Evolutionary conservation across 2,329 filamentous ascomycete genomes (phyloP).

Genomic region (Ascosphaera aggregata): DNA sequence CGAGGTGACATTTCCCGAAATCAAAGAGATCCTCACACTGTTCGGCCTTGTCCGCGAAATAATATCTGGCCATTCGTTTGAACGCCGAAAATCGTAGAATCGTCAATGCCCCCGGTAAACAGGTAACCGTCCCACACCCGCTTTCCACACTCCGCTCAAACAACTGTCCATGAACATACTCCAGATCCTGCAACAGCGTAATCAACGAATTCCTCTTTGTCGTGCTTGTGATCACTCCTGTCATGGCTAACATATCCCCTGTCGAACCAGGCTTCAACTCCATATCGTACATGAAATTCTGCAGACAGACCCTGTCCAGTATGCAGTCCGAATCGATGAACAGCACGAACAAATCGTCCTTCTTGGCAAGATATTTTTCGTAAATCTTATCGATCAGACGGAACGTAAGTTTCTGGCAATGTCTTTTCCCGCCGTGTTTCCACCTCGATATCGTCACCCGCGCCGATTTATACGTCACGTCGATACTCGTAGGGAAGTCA

Average conservation of each 20-base stretch:
- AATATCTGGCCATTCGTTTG: slow-evolving; percentile 90
- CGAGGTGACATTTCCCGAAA: slow-evolving; percentile 83
- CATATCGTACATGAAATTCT: slow-evolving; percentile 99
- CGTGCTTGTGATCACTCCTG: slow-evolving; percentile 86
- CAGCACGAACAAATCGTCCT: slow-evolving; percentile 83
- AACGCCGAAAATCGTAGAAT: slow-evolving; percentile 94
- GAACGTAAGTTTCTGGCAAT: slow-evolving; percentile 85
- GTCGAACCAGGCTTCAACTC: slow-evolving; percentile 83
- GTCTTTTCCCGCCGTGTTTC: slow-evolving; percentile 75
- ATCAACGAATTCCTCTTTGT: slow-evolving; percentile 73
- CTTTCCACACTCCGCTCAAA: slow-evolving; percentile 94
- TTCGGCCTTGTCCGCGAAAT: slow-evolving; percentile 92
- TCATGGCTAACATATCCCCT: slow-evolving; percentile 91
- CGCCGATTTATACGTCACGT: slow-evolving; percentile 60
- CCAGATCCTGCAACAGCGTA: slow-evolving; percentile 89
- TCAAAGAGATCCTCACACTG: slow-evolving; percentile 92
- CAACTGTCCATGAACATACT: slow-evolving; percentile 90
- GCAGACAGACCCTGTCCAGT: slow-evolving; percentile 69
- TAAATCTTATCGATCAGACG: slow-evolving; percentile 87
- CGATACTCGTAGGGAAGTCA: slow-evolving; percentile 70
- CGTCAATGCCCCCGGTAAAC: slow-evolving; percentile 80
- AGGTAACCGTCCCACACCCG: slow-evolving; percentile 81
- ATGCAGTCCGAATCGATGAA: slow-evolving; percentile 98
- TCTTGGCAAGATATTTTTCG: slow-evolving; percentile 57
- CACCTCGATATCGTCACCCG: slow-evolving; percentile 83